A percentile compares a stretch with the other conserved stretches of the same genome.
phyloP scores from a whole-genome alignment of 352 stramenopile species.

The Phytophthora tubulina region DNA sequence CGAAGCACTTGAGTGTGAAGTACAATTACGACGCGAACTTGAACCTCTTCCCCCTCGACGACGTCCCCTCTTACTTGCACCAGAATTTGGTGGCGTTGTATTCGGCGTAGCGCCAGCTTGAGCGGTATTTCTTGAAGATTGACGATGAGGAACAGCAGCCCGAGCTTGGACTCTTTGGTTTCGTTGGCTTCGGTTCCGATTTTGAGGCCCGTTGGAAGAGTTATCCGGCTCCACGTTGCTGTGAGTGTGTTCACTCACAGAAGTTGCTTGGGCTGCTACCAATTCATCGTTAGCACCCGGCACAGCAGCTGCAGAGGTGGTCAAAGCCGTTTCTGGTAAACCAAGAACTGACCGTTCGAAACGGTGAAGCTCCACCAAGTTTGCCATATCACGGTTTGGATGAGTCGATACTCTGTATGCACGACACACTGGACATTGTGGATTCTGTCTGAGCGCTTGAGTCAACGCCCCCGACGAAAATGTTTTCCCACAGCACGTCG shows the following conservation, averaged over 20 bases:
- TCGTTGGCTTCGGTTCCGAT: neutral
- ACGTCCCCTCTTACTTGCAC: slow-evolving; percentile 1
- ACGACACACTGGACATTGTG: slow-evolving; percentile 30
- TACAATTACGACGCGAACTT: neutral
- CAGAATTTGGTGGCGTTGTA: neutral
- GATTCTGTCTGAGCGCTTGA: slow-evolving; percentile 16
- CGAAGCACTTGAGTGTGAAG: slow-evolving; percentile 9
- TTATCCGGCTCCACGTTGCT: neutral
- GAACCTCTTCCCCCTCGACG: slow-evolving; percentile 9
- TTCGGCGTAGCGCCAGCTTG: neutral
- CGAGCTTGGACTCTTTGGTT: slow-evolving; percentile 19
- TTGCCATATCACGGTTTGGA: slow-evolving; percentile 30
- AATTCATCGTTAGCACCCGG: neutral
- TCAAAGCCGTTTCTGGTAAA: slow-evolving; percentile 9
- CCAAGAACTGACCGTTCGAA: slow-evolving; percentile 22
- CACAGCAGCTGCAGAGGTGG: neutral
- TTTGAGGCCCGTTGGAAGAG: neutral
- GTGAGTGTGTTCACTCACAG: neutral
- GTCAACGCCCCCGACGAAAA: slow-evolving; percentile 30
- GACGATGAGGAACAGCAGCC: slow-evolving; percentile 5
- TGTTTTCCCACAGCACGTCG: slow-evolving; percentile 36
- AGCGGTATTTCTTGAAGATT: neutral
- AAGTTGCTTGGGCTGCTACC: neutral
- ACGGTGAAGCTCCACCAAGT: slow-evolving; percentile 34
- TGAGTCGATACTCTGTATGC: slow-evolving; percentile 13